These are phyloP conservation scores for Stentor roeselii DNA, from an alignment of 73 alveolate genomes.

Conservation along the genomic window DNA sequence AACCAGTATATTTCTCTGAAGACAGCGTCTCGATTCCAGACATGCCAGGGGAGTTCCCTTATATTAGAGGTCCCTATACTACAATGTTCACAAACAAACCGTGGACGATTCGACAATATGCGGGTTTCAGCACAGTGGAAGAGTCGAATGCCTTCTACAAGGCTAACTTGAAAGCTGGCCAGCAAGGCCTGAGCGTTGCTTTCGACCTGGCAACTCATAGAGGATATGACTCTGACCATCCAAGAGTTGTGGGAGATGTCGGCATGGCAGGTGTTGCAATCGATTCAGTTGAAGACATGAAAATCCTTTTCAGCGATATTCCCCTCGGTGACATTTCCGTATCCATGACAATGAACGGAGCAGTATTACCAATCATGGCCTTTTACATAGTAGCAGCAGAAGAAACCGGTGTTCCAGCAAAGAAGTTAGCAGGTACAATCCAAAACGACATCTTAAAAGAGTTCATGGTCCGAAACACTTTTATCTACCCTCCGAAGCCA, in stretches of 20 bases:
- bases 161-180: constrained; percentile 59
- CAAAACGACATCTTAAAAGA: constrained; percentile 66
- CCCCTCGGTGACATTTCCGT: constrained; percentile 64
- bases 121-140: constrained; percentile 72
- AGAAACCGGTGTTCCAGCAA: constrained; percentile 54
- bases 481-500: constrained; percentile 75
- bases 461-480: constrained; percentile 75
- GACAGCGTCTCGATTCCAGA: constrained; percentile 39
- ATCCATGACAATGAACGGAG: constrained; percentile 75
- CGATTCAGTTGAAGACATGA: constrained; percentile 69
- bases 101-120: constrained; percentile 71
- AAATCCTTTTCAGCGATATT: constrained; percentile 57
- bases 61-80: constrained; percentile 66
- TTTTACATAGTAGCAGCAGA: constrained; percentile 65
- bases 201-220: constrained; percentile 71
- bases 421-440: constrained; percentile 58
- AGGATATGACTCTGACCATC: constrained; percentile 70
- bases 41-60: constrained; percentile 58
- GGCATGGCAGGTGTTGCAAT: constrained; percentile 84
- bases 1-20: constrained; percentile 54
- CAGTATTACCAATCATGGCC: constrained; percentile 67
- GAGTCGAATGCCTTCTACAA: constrained; percentile 61
- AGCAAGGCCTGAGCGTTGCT: constrained; percentile 70
- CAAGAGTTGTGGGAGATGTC: constrained; percentile 69
- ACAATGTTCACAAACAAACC: constrained; percentile 71